Evolutionary conservation across 805 yeast genomes (phyloP), one percentile per base, ranked within the genome.

Genomic region (Barnettozyma sp.): DNA sequence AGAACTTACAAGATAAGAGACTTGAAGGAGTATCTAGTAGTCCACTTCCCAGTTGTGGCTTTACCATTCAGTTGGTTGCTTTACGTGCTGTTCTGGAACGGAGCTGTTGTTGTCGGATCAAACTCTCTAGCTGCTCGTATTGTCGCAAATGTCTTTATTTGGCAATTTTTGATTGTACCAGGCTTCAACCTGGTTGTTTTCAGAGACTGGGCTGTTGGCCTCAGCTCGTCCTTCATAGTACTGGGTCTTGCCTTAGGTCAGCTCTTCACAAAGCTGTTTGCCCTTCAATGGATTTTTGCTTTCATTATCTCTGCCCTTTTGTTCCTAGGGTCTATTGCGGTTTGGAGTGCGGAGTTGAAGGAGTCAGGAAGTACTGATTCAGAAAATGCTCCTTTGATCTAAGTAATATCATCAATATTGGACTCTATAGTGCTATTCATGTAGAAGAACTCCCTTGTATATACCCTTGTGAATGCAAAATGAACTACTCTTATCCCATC

Each of bases 201-300:
- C 54, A 73, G 74, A 41, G 95, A 84, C 60, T 84, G 81, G 73
- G 76, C 79, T 4, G 58, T 78, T 36, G 88, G 85, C 10, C 56
- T 81, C 30, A 59, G 77, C 31, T 65, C 77, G 11, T 59, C 80
- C 21, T 65, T 73, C 47, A 60, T 84, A 48, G 63, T 70, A 42
- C 67, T 81, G 38, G 88, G 83, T 23, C 55, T 84, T 30, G 90
- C 78, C 4, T 62, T 81, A 30, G 79, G 80, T 36, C 95, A 84
- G 59, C 54, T 84, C 36, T 66, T 76, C 52, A 71, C 76, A 32
- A 80, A 73, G 59, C 63, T 75, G 24, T 68, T 84, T 60, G 90
- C 90, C 3, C 66, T 84, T 45, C 94, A 84, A 63, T 84, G 94
- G 94, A 73, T 81, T 45, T 84, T 84, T 63, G 94, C 87, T 4